phyloP scores from a whole-genome alignment of 2,329 filamentous ascomycete species.

The Pseudogymnoascus sp. region DNA sequence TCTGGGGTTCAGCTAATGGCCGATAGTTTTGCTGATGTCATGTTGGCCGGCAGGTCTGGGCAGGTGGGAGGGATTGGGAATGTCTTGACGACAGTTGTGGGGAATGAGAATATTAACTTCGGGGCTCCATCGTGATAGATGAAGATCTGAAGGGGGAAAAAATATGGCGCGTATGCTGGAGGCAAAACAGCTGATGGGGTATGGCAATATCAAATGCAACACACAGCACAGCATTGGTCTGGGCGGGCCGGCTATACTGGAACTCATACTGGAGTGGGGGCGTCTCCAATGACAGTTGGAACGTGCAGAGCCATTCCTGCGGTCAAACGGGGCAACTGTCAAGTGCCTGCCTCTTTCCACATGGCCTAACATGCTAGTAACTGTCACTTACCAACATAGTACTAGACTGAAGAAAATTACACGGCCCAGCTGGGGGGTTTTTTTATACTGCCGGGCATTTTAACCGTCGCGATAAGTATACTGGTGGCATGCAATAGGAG shows the following conservation, averaged over 20 bases:
- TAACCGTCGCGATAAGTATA: not conserved
- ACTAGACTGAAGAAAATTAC: not conserved
- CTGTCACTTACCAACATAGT: not conserved
- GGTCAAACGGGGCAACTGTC: not conserved
- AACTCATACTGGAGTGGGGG: not conserved
- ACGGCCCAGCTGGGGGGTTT: too few species aligned
- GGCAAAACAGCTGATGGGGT: not conserved
- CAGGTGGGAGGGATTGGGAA: conserved; percentile 40
- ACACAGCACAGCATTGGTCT: not conserved
- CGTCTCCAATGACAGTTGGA: not conserved
- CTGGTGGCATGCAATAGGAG: not conserved
- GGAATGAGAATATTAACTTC: conserved; percentile 17
- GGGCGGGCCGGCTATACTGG: not conserved
- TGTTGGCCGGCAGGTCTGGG: conserved; percentile 42
- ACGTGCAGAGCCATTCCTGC: not conserved
- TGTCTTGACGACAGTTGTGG: conserved; percentile 33
- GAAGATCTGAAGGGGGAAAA: not conserved
- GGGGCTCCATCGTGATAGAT: not conserved
- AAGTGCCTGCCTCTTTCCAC: not conserved
- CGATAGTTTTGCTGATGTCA: conserved; percentile 42
- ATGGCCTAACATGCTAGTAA: not conserved
- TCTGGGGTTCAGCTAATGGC: conserved; percentile 50
- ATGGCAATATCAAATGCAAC: not conserved
- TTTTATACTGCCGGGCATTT: not conserved
- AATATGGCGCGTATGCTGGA: not conserved